Conservation (phyloP, 192 early-diverging fungal genomes). For the Oehlia diaphana region DNA sequence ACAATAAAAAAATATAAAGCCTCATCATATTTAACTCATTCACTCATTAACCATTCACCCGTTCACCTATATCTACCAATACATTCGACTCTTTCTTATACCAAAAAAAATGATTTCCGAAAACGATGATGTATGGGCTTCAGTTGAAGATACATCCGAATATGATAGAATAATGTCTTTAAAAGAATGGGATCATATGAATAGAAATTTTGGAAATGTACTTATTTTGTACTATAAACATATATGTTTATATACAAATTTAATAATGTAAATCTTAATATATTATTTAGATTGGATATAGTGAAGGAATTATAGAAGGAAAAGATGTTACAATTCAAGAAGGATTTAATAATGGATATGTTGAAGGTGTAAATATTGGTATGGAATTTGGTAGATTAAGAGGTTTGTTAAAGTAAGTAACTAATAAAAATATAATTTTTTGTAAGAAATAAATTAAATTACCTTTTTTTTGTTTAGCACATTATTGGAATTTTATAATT, state of each 20-base stretch:
- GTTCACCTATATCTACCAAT: too few relatives aligned
- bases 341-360: slow-evolving; percentile 58
- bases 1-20: too few relatives aligned
- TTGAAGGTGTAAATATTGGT: slow-evolving; percentile 48
- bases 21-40: too few relatives aligned
- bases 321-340: slow-evolving; percentile 53
- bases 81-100: neutral
- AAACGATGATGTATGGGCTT: slow-evolving; percentile 50
- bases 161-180: slow-evolving; percentile 55
- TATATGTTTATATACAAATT: neutral
- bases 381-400: slow-evolving; percentile 46
- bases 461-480: neutral
- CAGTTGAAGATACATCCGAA: slow-evolving; percentile 36
- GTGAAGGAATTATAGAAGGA: slow-evolving; percentile 59
- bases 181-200: slow-evolving; percentile 53
- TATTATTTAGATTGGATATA: slow-evolving; percentile 52
- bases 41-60: too few relatives aligned
- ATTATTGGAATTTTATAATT: neutral
- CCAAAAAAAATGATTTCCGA: neutral
- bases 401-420: slow-evolving; percentile 46
- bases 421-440: too few relatives aligned
- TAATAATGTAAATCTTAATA: neutral
- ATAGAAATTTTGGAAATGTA: slow-evolving; percentile 61
- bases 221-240: neutral
- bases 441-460: too few relatives aligned